Conservation (phyloP, 1,139 yeast species). For the Zygotorulaspora mrakii region DNA sequence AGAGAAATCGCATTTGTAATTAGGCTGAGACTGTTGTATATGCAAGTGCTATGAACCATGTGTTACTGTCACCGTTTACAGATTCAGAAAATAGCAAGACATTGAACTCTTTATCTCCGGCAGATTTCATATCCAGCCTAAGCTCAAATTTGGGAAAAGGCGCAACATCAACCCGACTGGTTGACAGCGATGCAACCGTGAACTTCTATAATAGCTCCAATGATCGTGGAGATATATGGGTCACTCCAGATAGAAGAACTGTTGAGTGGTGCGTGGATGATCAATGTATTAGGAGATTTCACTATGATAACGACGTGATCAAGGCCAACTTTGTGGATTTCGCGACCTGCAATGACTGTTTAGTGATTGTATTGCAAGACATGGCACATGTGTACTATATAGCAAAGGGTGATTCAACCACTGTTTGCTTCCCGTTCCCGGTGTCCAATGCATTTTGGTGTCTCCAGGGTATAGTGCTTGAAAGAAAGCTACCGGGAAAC, state of each 20-base stretch:
- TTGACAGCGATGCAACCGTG: constrained; percentile 6
- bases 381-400: constrained; percentile 32
- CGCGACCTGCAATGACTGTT: constrained; percentile 25
- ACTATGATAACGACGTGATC: constrained; percentile 22
- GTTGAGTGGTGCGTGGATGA: constrained; percentile 31
- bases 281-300: constrained; percentile 25
- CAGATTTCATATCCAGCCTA: constrained; percentile 1
- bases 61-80: constrained; percentile 1
- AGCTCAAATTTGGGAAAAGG: not conserved
- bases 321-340: constrained; percentile 34
- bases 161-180: not conserved
- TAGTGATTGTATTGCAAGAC: constrained; percentile 30
- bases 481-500: constrained; percentile 16
- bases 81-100: not conserved
- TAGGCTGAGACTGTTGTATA: not conserved
- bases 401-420: constrained; percentile 25
- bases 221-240: constrained; percentile 28
- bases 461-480: constrained; percentile 32
- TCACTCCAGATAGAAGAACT: constrained; percentile 19
- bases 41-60: constrained; percentile 1
- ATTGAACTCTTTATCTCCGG: not conserved
- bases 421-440: constrained; percentile 32
- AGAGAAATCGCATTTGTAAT: not conserved
- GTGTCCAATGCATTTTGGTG: constrained; percentile 33
- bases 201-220: constrained; percentile 9